phyloP scores from a whole-genome alignment of 192 early-diverging fungal species.

The Backusella morwellensis region DNA sequence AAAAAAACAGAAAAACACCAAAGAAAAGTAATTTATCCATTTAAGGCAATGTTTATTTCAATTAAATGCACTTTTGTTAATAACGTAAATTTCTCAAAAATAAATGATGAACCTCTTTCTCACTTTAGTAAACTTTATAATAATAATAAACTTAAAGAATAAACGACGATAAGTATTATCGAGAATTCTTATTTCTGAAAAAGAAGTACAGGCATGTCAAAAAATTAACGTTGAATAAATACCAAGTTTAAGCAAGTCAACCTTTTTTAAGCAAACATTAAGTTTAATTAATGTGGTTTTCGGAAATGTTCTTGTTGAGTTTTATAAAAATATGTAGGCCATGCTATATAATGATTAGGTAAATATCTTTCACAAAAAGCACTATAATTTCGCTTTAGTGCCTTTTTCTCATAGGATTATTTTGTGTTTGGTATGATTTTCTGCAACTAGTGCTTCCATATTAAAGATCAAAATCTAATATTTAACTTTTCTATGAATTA shows the following conservation, averaged over 20 bases:
- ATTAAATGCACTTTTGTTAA: background rate
- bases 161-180: background rate
- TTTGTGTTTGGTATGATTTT: no score
- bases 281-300: no score
- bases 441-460: background rate
- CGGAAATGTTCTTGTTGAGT: no score
- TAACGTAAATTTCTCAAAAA: background rate
- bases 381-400: no score
- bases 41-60: background rate
- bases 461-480: background rate
- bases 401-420: no score
- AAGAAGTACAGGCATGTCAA: background rate
- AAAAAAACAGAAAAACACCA: background rate
- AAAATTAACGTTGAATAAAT: background rate
- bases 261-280: background rate
- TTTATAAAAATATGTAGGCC: background rate
- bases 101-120: background rate
- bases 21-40: background rate
- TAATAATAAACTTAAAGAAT: background rate
- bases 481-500: background rate
- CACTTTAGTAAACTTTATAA: background rate
- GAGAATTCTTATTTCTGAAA: background rate
- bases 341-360: background rate
- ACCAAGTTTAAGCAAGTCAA: background rate
- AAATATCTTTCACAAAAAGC: background rate